Conservation (phyloP, 2,329 filamentous ascomycete species). For the Hymenoscyphus infarciens region DNA sequence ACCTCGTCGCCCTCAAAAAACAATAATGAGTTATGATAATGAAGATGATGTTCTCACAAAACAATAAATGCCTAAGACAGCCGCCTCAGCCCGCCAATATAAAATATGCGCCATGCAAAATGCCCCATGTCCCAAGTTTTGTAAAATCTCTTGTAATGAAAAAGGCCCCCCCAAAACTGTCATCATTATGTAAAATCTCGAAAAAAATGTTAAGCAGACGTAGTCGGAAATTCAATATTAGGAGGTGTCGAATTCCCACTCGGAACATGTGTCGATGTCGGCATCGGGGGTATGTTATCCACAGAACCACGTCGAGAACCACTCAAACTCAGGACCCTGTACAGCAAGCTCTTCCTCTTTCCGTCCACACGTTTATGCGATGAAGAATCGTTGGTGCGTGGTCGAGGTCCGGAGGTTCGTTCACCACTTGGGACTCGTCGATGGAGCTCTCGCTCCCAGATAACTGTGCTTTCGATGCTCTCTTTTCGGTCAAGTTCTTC, state of each 20-base stretch:
- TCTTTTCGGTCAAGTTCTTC: conserved; percentile 42
- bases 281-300: conserved; percentile 9
- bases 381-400: conserved; percentile 9
- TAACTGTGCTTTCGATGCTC: conserved; percentile 22
- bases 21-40: too few relatives aligned
- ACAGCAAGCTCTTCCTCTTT: conserved; percentile 30
- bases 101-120: too few relatives aligned
- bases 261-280: neutral
- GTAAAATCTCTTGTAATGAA: too few relatives aligned
- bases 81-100: too few relatives aligned
- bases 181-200: too few relatives aligned
- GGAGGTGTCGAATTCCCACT: neutral
- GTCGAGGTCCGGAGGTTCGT: conserved; percentile 22
- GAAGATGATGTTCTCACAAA: too few relatives aligned
- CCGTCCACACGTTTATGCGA: conserved; percentile 21
- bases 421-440: conserved; percentile 24
- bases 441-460: conserved; percentile 24
- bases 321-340: conserved; percentile 30
- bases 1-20: too few relatives aligned
- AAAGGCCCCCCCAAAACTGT: too few relatives aligned
- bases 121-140: too few relatives aligned
- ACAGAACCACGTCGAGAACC: conserved; percentile 7
- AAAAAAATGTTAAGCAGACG: neutral
- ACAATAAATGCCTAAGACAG: too few relatives aligned
- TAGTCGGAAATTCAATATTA: neutral